phyloP scores from a whole-genome alignment of 106 monocot genomes.

The Gastrodia elata region DNA sequence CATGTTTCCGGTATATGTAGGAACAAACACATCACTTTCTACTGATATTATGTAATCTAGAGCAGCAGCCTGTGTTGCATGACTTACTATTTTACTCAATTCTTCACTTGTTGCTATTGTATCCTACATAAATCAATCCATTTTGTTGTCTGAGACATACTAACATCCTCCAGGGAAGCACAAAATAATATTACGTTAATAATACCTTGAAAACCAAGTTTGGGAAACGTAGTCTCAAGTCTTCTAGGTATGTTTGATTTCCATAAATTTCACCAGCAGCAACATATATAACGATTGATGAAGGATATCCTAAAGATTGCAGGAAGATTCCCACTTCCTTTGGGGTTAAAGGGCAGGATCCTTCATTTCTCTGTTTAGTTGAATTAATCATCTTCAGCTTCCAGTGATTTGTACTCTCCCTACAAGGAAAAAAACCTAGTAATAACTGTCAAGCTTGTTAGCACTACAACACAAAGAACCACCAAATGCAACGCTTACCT shows the following conservation, averaged over 20 bases:
- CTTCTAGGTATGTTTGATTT: constrained; percentile 48
- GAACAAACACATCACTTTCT: constrained; percentile 92
- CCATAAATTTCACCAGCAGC: constrained; percentile 94
- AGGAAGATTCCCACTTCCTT: constrained; percentile 84
- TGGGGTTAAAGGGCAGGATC: constrained; percentile 82
- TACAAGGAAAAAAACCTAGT: constrained; percentile 10
- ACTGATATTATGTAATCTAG: constrained; percentile 93
- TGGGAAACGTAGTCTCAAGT: constrained; percentile 65
- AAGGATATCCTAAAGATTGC: constrained; percentile 65
- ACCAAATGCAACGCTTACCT: constrained; percentile 29
- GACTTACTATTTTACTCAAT: constrained; percentile 43
- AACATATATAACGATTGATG: constrained; percentile 73
- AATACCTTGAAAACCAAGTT: constrained; percentile 86
- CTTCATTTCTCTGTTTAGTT: constrained; percentile 71
- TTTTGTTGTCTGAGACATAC: neutral
- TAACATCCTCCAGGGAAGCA: neutral
- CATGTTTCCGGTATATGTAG: constrained; percentile 92
- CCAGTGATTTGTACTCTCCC: constrained; percentile 90
- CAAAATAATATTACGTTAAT: constrained; percentile 10
- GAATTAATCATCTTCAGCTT: constrained; percentile 86
- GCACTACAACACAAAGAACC: neutral
- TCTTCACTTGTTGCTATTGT: constrained; percentile 70
- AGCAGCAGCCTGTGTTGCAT: constrained; percentile 80
- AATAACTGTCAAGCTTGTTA: neutral
- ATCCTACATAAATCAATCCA: constrained; percentile 43